These are phyloP conservation scores for Penicillium sp. DNA, from an alignment of 2,329 filamentous ascomycete genomes.

Conservation along the genomic window DNA sequence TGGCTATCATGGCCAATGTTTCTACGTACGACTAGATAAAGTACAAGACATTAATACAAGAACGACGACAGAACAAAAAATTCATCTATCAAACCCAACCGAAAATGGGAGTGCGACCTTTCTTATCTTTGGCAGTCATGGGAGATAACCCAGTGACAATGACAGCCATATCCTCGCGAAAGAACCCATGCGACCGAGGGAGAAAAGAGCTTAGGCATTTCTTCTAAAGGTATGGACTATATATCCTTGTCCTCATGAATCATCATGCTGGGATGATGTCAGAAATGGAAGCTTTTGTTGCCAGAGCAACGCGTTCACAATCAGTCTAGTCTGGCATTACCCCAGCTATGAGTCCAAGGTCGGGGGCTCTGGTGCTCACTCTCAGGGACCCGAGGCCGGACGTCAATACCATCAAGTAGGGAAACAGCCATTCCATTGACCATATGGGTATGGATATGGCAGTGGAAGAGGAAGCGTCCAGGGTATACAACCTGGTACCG, in stretches of 20 bases:
- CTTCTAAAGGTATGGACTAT: neutral
- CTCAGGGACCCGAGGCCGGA: constrained; percentile 39
- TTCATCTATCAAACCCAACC: neutral
- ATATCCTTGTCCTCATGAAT: neutral
- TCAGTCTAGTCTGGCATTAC: neutral
- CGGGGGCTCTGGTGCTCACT: constrained; percentile 19
- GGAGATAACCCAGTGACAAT: neutral
- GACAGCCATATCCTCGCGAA: neutral
- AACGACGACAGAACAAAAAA: neutral
- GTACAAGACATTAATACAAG: neutral
- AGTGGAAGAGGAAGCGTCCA: constrained; percentile 50
- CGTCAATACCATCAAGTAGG: constrained; percentile 49
- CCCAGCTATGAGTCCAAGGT: neutral
- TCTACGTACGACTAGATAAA: neutral
- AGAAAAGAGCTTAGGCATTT: neutral
- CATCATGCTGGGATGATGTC: neutral
- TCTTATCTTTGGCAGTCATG: neutral
- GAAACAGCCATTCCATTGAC: constrained; percentile 49
- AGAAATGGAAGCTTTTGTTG: neutral
- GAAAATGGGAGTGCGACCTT: neutral
- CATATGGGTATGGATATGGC: constrained; percentile 50
- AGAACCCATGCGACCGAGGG: neutral
- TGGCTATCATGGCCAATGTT: neutral
- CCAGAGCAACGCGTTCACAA: neutral
- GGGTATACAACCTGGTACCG: constrained; percentile 49